Conservation (phyloP, 371 early-diverging fungal species). For the Mortierella sp. region DNA sequence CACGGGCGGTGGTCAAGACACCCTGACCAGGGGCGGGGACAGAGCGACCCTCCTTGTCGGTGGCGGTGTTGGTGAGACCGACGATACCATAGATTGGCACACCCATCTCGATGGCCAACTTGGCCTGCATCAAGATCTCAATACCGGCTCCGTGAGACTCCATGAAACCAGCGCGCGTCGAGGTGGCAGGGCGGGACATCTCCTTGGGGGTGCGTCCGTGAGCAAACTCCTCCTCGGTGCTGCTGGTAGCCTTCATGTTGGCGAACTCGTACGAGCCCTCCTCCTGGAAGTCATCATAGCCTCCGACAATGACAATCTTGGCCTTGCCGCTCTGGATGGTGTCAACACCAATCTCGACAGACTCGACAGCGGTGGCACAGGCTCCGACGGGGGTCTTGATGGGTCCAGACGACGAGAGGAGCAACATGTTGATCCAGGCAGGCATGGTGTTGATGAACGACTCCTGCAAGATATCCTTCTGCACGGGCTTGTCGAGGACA, state of each 20-base stretch:
- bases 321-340: slow-evolving; percentile 94
- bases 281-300: slow-evolving; percentile 94
- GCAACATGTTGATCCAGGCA: slow-evolving; percentile 97
- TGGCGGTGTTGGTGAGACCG: slow-evolving; percentile 94
- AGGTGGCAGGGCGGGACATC: slow-evolving; percentile 94
- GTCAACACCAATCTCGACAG: slow-evolving; percentile 94
- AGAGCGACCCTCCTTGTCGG: slow-evolving; percentile 97
- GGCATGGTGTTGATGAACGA: slow-evolving; percentile 97
- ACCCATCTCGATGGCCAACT: slow-evolving; percentile 94
- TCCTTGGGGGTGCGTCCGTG: slow-evolving; percentile 91
- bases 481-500: slow-evolving; percentile 88
- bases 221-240: slow-evolving; percentile 87
- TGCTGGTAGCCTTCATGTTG: slow-evolving; percentile 97
- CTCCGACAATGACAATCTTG: slow-evolving; percentile 95
- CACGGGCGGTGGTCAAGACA: slow-evolving; percentile 95
- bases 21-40: slow-evolving; percentile 98
- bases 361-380: slow-evolving; percentile 95
- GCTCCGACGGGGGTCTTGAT: slow-evolving; percentile 97
- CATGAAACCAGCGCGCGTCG: slow-evolving; percentile 96
- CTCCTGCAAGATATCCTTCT: slow-evolving; percentile 96
- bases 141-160: slow-evolving; percentile 96
- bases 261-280: slow-evolving; percentile 97
- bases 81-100: slow-evolving; percentile 96
- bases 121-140: slow-evolving; percentile 92
- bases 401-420: slow-evolving; percentile 95